Base-by-base conservation (phyloP, 164 flowering plant species). In the Echeveria elegans region DNA sequence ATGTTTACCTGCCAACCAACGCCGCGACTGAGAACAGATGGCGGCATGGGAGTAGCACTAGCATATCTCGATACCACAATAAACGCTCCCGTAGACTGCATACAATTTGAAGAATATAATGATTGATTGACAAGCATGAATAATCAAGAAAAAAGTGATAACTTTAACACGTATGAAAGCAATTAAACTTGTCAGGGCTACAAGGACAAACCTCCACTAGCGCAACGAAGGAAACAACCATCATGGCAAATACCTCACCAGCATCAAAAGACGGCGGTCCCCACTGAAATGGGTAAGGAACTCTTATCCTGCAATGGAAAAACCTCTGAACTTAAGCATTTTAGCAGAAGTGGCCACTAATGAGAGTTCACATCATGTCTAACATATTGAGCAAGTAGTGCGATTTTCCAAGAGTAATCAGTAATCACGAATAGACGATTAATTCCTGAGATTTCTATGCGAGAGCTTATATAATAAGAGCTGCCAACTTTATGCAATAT, bases 1-100 rank as follows among this genome's bases (percentile, higher is more conserved):
- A 24, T 50, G 38, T 29, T 74, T 79, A 88, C 95, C 92, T 88
- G 95, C 95, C 95, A 88, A 40, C 95, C 95, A 65, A 88, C 73
- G 60, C 92, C 95, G 43, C 95, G 89, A 74, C 95, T 86, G 65
- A 86, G 90, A 74, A 88, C 69, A 67, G 91, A 82, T 40, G 92
- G 87, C 28, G 95, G 95, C 71, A 81, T 32, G 24, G 70, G 81
- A 53, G 95, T 88, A 10, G 91, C 95, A 75, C 95, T 86, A 53
- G 95, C 86, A 77, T 78, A 86, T 75, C 95, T 79, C 63, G 90
- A 70, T 5, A 85, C 84, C n/a, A 82, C 91, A 66, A 81, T 81
- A 71, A 80, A 88, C 26, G 78, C 80, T 66, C 95, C 95, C 48
- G 86, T 86, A n/a, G 95, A 88, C 95, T 88, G 86, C 68, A 45